Evolutionary conservation across 2,329 filamentous ascomycete species (phyloP).

Genomic region (Lachnum nothofagi): DNA sequence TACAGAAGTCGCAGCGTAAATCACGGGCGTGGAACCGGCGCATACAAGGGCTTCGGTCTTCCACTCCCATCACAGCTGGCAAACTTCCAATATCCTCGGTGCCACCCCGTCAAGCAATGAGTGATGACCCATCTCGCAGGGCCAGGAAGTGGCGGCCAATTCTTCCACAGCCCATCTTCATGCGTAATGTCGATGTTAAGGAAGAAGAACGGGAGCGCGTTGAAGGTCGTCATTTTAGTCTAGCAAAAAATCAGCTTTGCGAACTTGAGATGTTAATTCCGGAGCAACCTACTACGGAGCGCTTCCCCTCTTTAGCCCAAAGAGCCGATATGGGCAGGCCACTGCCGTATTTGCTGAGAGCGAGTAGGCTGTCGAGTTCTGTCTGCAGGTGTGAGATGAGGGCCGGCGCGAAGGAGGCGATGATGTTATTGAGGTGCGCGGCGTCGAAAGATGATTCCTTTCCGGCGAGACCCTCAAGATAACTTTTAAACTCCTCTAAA

Average conservation of each 20-base stretch:
- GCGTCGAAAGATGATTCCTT: constrained; percentile 18
- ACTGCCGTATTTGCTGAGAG: constrained; percentile 23
- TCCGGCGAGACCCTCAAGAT: constrained; percentile 7
- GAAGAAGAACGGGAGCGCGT: constrained; percentile 59
- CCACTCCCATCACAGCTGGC: constrained; percentile 49
- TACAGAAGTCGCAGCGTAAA: no score
- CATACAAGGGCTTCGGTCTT: constrained; percentile 33
- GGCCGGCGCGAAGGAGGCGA: constrained; percentile 29
- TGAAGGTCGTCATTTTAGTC: constrained; percentile 47
- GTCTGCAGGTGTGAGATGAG: constrained; percentile 27
- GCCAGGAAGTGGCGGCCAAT: constrained; percentile 61
- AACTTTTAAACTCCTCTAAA: constrained; percentile 7
- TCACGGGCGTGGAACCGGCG: neutral
- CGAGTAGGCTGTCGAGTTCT: constrained; percentile 27
- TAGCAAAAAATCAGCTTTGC: constrained; percentile 56
- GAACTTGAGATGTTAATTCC: no score
- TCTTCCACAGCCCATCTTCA: constrained; percentile 55
- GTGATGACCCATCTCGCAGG: constrained; percentile 55
- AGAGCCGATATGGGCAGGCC: constrained; percentile 24
- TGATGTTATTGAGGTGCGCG: constrained; percentile 23
- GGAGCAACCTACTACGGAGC: constrained; percentile 24
- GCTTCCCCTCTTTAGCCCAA: constrained; percentile 23
- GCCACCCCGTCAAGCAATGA: constrained; percentile 52
- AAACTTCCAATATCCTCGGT: constrained; percentile 60
- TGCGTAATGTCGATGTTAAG: constrained; percentile 56